These are phyloP conservation scores for Chalciporus chontae DNA, from an alignment of 768 basidiomycete species.

Conservation along the genomic window DNA sequence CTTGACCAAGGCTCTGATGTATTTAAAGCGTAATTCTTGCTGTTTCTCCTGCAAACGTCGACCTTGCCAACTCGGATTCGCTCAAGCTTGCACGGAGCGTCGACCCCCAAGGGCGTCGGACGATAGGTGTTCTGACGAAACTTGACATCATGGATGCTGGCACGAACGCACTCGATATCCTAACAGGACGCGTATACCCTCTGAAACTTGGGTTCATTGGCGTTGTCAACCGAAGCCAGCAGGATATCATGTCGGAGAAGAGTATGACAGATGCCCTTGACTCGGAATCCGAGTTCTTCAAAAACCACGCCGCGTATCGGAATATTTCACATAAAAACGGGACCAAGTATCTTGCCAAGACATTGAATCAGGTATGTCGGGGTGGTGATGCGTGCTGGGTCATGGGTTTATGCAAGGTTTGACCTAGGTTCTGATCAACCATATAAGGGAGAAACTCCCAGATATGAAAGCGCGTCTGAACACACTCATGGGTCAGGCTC, in stretches of 20 bases:
- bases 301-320: slow-evolving; percentile 82
- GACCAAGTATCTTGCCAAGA: slow-evolving; percentile 92
- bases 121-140: slow-evolving; percentile 95
- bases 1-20: slow-evolving; percentile 6
- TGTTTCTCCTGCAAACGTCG: slow-evolving; percentile 96
- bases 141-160: slow-evolving; percentile 99
- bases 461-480: slow-evolving; percentile 99
- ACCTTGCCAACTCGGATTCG: slow-evolving; percentile 97
- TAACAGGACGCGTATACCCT: slow-evolving; percentile 96
- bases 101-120: slow-evolving; percentile 93
- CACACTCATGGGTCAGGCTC: slow-evolving; percentile 97
- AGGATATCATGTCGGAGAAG: slow-evolving; percentile 90
- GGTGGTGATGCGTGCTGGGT: background rate
- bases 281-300: slow-evolving; percentile 89
- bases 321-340: slow-evolving; percentile 98
- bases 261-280: slow-evolving; percentile 81
- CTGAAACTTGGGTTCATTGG: slow-evolving; percentile 98
- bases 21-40: slow-evolving; percentile 83
- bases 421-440: slow-evolving; percentile 85
- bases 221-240: slow-evolving; percentile 95
- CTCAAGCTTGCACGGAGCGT: slow-evolving; percentile 94
- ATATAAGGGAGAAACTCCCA: slow-evolving; percentile 97
- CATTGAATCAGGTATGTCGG: slow-evolving; percentile 78
- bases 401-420: background rate
- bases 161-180: slow-evolving; percentile 93